These are phyloP conservation scores for Monilinia polystroma DNA, from an alignment of 2,329 filamentous ascomycete species.

Conservation along the genomic window DNA sequence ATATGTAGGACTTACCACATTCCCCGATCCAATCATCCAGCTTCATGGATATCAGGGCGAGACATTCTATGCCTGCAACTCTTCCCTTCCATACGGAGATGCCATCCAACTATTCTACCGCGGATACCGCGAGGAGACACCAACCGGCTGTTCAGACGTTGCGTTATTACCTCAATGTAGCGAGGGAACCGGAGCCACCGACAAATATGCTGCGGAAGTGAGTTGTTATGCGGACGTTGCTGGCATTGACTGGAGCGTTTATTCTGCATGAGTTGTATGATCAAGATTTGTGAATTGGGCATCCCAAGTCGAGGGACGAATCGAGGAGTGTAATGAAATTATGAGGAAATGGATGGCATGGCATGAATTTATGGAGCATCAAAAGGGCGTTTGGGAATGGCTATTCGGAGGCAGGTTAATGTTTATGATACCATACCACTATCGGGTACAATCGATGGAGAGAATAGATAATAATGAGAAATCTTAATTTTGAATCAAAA, in stretches of 20 bases:
- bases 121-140: slow-evolving; percentile 42
- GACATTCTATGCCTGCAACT: slow-evolving; percentile 47
- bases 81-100: slow-evolving; percentile 46
- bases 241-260: slow-evolving; percentile 43
- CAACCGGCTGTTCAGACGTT: slow-evolving; percentile 46
- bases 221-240: slow-evolving; percentile 46
- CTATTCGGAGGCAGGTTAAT: too few relatives aligned
- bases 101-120: slow-evolving; percentile 43
- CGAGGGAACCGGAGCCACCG: slow-evolving; percentile 42
- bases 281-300: too few relatives aligned
- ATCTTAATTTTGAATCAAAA: neutral
- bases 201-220: slow-evolving; percentile 43
- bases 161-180: slow-evolving; percentile 48
- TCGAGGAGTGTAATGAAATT: neutral
- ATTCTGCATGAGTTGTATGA: slow-evolving; percentile 24
- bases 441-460: slow-evolving; percentile 17
- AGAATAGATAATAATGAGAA: slow-evolving; percentile 7
- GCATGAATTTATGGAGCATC: neutral
- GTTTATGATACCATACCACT: slow-evolving; percentile 11
- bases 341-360: neutral
- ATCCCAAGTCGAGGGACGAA: neutral
- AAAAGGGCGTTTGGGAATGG: slow-evolving; percentile 4
- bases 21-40: slow-evolving; percentile 42
- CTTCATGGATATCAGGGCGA: slow-evolving; percentile 36
- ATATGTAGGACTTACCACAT: slow-evolving; percentile 41